phyloP scores from a whole-genome alignment of 23 red algal genomes.

The Gracilaria vermiculophylla region DNA sequence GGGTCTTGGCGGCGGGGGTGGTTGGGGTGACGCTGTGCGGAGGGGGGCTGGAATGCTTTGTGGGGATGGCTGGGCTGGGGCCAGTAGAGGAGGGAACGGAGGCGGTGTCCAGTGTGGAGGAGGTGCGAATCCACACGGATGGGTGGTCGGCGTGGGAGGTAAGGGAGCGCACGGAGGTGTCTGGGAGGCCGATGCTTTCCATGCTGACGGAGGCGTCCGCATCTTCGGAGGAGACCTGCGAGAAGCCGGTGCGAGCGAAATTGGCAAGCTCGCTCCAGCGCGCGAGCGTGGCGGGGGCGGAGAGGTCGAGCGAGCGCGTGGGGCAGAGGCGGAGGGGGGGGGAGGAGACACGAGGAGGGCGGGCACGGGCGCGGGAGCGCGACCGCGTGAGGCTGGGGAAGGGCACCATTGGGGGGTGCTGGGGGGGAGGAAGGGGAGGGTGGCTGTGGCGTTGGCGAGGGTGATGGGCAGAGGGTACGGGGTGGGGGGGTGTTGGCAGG shows the following conservation, averaged over 20 bases:
- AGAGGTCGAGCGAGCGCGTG: constrained; percentile 23
- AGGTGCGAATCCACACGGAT: constrained; percentile 18
- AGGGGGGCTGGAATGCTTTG: not conserved
- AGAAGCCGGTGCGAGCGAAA: not conserved
- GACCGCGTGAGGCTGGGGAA: not conserved
- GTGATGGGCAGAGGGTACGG: not conserved
- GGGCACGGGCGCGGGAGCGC: not conserved
- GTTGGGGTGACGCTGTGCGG: constrained; percentile 5
- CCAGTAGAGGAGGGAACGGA: not conserved
- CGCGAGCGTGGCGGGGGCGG: constrained; percentile 4
- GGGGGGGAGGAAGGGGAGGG: not conserved
- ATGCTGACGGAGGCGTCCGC: constrained; percentile 19
- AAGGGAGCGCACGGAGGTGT: not conserved
- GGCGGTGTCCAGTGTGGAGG: not conserved
- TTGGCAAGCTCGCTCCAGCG: constrained; percentile 28
- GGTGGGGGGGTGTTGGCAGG: too few species aligned
- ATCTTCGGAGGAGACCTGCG: not conserved
- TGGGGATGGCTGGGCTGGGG: not conserved
- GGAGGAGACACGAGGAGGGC: not conserved
- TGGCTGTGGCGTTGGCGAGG: not conserved
- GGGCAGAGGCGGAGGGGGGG: not conserved
- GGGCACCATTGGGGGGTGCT: not conserved
- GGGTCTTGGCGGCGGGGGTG: constrained; percentile 1
- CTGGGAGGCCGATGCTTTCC: constrained; percentile 9
- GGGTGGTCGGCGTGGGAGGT: not conserved